Evolutionary conservation across 2,329 filamentous ascomycete genomes (phyloP), one percentile per base, ranked within the genome.

Genomic region (Penicillium sclerotiorum): DNA sequence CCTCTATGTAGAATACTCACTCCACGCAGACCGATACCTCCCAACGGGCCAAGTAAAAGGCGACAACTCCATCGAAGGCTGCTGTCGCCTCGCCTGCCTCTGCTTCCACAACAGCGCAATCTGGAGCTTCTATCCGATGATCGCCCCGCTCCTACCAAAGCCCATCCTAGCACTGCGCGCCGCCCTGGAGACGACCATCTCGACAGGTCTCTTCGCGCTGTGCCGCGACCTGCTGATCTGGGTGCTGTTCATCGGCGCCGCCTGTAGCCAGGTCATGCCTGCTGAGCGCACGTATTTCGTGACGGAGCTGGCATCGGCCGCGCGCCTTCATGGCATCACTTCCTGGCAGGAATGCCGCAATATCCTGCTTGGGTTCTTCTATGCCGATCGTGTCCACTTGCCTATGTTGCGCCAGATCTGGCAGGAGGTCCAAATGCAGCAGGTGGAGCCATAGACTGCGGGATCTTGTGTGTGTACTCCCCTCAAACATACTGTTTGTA

Each of bases 91-190:
- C 8, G 69, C 67, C 18, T 66, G 65, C 40, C 60, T 73, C 3
- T 51, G 70, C 2, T 73, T 70, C 63, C 70, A 73, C 59, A 72
- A 72, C 58, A 69, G 60, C 33, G 56, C 63, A 18, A 70, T 72
- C 49, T 73, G 70, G 70, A 63, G 61, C 41, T 72, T 72, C 47
- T 72, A 72, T 51, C 70, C 70, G 1, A 55, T 61, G 39, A 55
- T 70, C 15, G 69, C 54, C 2, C 67, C 67, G 1, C 57, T 73
- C 1, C 66, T 73, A 15, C 64, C 65, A 8, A 64, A 66, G 42
- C 69, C 70, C 1, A 64, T 73, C 20, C 52, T 62, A 20, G 64
- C 61, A 3, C 61, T 73, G 11, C 67, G 67, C 30, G 45, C 54
- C 6, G 65, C 69, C 3, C 59, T 73, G 2, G 66, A 65, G 46